Base-by-base conservation (phyloP, 176 grass and related monocot genomes). In the Phoenix roebelenii region DNA sequence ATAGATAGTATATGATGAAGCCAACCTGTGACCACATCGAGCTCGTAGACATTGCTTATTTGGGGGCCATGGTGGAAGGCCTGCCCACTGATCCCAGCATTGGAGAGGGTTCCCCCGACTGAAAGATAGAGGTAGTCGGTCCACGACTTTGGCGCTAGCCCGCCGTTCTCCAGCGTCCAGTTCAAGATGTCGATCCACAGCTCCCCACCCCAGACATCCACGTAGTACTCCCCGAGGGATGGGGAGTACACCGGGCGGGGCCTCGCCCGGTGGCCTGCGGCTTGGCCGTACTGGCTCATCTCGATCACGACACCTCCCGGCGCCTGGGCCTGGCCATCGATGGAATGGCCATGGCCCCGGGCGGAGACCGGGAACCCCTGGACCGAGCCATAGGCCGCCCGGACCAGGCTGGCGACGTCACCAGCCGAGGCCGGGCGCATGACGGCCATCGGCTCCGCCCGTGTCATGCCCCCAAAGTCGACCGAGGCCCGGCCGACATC, bases 341-440 rank as follows among this genome's bases (percentile, higher is more conserved):
- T 88, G 22, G 87, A 91, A 61, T 97, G 93, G 0, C 93, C 87
- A 51, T 87, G 84, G 1, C 93, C 93, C 0, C 87, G 72, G 18
- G 87, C 87, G 0, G 87, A 97, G 30, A 97, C 51, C 51, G 76
- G 72, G 76, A 91, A 58, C 23, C 74, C 72, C 15, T 64, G 7
- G 18, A 50, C 66, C 1, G 92, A 76, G 26, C 23, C 69, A 76
- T 83, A 73, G 4, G 84, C 84, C 9, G 78, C 65, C 3, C 73
- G 76, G 29, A 98, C 52, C 7, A 92, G 50, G 2, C 2, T 58
- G 5, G 75, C 76, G 1, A 98, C 79, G 63, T 98, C 87, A 0
- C n/a, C 69, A 4, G 84, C 75, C 4, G 49, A 81, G 56, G 55
- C 52, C 7, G 93, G 93, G 20, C 62, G 84, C 78, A 78, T 60